Evolutionary conservation across 2,329 filamentous ascomycete species (phyloP).

Genomic region (Ophiostoma montium): DNA sequence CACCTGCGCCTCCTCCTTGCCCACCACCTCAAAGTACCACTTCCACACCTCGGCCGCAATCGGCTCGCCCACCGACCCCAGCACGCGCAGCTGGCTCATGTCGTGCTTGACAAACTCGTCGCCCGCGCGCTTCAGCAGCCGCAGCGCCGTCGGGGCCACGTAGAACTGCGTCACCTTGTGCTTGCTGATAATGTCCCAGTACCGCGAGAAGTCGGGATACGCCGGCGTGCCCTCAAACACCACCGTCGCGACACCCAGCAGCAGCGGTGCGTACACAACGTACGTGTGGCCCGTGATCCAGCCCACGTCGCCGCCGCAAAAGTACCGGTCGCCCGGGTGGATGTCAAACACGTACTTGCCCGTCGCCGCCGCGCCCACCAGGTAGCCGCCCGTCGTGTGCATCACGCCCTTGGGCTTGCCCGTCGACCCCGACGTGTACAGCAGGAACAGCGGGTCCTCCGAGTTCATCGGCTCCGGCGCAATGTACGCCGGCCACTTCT

Average conservation of each 20-base stretch:
- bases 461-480: slow-evolving; percentile 79
- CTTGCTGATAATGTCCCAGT: slow-evolving; percentile 97
- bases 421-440: slow-evolving; percentile 96
- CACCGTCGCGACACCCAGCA: slow-evolving; percentile 86
- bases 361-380: slow-evolving; percentile 84
- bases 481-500: slow-evolving; percentile 91
- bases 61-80: slow-evolving; percentile 92
- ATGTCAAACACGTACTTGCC: slow-evolving; percentile 99
- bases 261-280: slow-evolving; percentile 87
- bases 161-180: slow-evolving; percentile 97
- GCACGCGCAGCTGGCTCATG: slow-evolving; percentile 78
- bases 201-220: slow-evolving; percentile 93
- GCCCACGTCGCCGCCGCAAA: slow-evolving; percentile 95
- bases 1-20: slow-evolving; percentile 84
- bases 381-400: slow-evolving; percentile 92
- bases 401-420: slow-evolving; percentile 98
- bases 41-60: slow-evolving; percentile 99
- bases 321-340: slow-evolving; percentile 83
- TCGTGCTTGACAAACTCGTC: slow-evolving; percentile 80
- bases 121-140: slow-evolving; percentile 87
- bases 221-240: slow-evolving; percentile 97
- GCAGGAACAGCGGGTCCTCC: slow-evolving; percentile 91
- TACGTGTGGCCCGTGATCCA: slow-evolving; percentile 99
- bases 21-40: slow-evolving; percentile 95
- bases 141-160: slow-evolving; percentile 85